Evolutionary conservation across 495 filamentous ascomycete genomes (phyloP), one percentile per base, ranked within the genome.

Genomic region (Neurospora terricola): DNA sequence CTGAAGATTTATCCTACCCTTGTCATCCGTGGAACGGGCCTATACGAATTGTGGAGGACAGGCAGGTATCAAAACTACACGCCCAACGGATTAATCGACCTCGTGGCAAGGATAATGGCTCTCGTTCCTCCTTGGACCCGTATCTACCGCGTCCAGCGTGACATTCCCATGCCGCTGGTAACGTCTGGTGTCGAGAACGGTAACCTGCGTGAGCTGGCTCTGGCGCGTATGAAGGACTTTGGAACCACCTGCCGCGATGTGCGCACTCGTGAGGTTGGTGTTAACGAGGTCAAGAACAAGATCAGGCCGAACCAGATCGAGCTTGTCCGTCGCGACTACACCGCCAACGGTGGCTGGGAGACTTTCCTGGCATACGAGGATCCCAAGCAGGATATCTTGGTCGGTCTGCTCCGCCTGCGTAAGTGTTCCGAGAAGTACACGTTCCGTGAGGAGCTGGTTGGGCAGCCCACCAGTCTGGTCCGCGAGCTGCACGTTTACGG

Each of bases 261-360:
- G n/a, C 91, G 96, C 16, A 98, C 96, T 3, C 90, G 96, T 69
- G 96, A 99, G 84, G 96, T 99, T 71, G 96, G 96, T 69, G 93
- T 99, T 83, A 98, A 98, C 80, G 96, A 99, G 82, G 94, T 99
- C 73, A 98, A 98, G 83, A 89, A 99, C 84, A 98, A 97, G 85
- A 97, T 98, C 76, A 89, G 96, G 9, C 96, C 96, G 0, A 94
- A 93, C 73, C 96, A 99, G 82, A 92, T 99, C 72, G 96, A 99
- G 85, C 90, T 98, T 42, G 90, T 98, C n/a, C 92, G 96, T 37
- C 89, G 96, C 62, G 96, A 99, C 84, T 99, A 99, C 80, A 86
- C 89, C 0, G 96, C 96, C 71, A 99, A 98, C 79, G 93, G 91
- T 27, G 96, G 96, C 16, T 99, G 96, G 96, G 96, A 99, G 82